These are phyloP conservation scores for Bullera alba DNA, from an alignment of 768 basidiomycete genomes.

Conservation along the genomic window DNA sequence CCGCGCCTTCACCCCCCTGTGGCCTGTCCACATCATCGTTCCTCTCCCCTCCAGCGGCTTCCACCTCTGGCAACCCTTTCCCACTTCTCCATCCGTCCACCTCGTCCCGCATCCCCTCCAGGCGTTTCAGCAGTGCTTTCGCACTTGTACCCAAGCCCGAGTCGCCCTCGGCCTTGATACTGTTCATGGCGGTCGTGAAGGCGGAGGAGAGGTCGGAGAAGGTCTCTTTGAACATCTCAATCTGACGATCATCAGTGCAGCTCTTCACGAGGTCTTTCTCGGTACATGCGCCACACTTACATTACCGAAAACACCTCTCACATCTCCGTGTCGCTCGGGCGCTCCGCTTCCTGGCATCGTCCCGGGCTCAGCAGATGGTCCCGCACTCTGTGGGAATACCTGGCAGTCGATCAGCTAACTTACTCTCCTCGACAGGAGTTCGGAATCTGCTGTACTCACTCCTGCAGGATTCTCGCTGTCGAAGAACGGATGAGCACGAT, in stretches of 20 bases:
- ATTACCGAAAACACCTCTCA: constrained; percentile 41
- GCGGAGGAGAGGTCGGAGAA: constrained; percentile 34
- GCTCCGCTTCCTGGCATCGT: constrained; percentile 38
- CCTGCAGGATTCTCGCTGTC: constrained; percentile 44
- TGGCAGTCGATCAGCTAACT: not conserved
- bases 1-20: too few relatives aligned
- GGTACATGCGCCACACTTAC: constrained; percentile 17
- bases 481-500: too few relatives aligned
- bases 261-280: not conserved
- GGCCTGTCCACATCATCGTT: constrained; percentile 25
- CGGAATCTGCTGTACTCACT: constrained; percentile 31
- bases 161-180: constrained; percentile 36
- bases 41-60: constrained; percentile 25
- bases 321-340: constrained; percentile 33
- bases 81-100: constrained; percentile 38
- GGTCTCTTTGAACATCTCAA: constrained; percentile 34
- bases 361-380: constrained; percentile 22
- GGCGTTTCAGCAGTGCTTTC: constrained; percentile 27
- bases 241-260: constrained; percentile 14
- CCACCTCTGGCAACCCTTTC: constrained; percentile 22
- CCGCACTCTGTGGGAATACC: constrained; percentile 30
- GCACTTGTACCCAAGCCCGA: constrained; percentile 33
- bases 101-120: constrained; percentile 40
- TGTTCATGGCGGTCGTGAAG: constrained; percentile 39
- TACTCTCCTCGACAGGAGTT: not conserved